Conservation (phyloP, 2,329 filamentous ascomycete genomes). For the Cladosporium sp. region DNA sequence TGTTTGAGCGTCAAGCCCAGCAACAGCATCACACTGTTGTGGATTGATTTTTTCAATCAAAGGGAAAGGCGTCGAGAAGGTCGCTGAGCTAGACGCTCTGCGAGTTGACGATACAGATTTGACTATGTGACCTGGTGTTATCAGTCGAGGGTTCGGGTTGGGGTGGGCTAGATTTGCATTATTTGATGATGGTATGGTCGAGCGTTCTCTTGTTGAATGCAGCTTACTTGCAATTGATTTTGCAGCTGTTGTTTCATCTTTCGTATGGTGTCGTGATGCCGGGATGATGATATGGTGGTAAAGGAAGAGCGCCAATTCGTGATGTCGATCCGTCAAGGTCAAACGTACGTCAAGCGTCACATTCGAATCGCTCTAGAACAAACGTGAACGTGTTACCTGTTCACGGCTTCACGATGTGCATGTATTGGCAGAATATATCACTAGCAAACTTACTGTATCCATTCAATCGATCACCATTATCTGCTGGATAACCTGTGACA, state of each 20-base stretch:
- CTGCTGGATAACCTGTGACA: neutral
- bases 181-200: neutral
- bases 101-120: neutral
- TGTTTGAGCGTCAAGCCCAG: too few species aligned
- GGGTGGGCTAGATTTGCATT: neutral
- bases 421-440: neutral
- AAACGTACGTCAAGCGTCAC: fast-evolving
- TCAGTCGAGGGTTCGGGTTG: neutral
- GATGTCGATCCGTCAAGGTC: neutral
- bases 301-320: neutral
- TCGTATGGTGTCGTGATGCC: neutral
- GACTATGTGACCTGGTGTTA: neutral
- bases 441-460: neutral
- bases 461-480: neutral
- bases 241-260: neutral
- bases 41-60: too few species aligned
- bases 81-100: neutral
- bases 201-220: neutral
- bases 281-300: neutral
- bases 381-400: neutral
- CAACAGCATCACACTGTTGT: too few species aligned
- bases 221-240: neutral
- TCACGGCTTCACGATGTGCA: neutral
- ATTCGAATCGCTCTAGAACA: neutral
- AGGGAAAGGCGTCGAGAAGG: too few species aligned